phyloP scores from a whole-genome alignment of 2,329 filamentous ascomycete species.

The Hypoxylon sp. region DNA sequence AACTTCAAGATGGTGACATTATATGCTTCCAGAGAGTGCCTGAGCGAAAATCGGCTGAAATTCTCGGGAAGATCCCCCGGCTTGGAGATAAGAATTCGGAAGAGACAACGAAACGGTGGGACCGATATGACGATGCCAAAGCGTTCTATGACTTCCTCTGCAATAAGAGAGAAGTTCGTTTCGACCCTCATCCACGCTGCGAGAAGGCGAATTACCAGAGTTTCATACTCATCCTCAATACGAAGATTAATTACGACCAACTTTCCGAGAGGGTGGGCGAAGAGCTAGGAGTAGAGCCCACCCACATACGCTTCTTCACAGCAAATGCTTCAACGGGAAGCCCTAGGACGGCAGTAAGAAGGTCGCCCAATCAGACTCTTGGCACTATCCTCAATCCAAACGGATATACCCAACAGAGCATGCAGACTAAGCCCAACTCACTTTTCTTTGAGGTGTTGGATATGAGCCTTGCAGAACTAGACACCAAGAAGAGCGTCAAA shows the following conservation, averaged over 20 bases:
- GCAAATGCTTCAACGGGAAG: constrained; percentile 83
- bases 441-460: constrained; percentile 95
- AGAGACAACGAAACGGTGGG: constrained; percentile 60
- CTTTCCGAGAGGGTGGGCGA: constrained; percentile 87
- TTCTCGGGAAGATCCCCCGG: constrained; percentile 58
- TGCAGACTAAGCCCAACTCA: constrained; percentile 79
- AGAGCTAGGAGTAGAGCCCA: constrained; percentile 81
- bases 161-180: constrained; percentile 84
- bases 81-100: constrained; percentile 59
- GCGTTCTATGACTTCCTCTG: constrained; percentile 95
- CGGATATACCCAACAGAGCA: constrained; percentile 79
- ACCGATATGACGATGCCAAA: constrained; percentile 78
- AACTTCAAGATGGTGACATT: constrained; percentile 97
- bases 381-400: constrained; percentile 83
- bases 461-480: constrained; percentile 92
- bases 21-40: constrained; percentile 87
- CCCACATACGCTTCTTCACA: constrained; percentile 92
- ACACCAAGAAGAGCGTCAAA: constrained; percentile 90
- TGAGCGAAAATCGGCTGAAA: constrained; percentile 62
- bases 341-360: constrained; percentile 83
- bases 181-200: constrained; percentile 77
- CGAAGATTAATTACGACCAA: constrained; percentile 91
- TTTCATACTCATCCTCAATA: constrained; percentile 85
- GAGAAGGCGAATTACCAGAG: constrained; percentile 71
- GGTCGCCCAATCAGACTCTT: constrained; percentile 78